A percentile compares a stretch with the other conserved stretches of the same genome.
Conservation (phyloP, 148 eudicot genomes). For the Chenopodium berlandieri region DNA sequence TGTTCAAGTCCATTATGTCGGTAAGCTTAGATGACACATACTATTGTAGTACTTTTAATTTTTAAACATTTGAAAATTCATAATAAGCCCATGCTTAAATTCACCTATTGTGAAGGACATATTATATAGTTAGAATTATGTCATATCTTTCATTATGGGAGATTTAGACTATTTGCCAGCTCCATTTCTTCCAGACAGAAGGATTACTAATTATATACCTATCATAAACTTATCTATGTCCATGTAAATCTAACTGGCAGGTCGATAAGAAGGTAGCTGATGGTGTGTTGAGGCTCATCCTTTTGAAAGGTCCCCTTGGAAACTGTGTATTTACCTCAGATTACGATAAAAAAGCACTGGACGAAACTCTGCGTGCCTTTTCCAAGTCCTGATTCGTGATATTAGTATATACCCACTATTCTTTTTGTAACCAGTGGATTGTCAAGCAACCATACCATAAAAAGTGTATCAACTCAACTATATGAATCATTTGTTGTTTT, state of each 20-base stretch:
- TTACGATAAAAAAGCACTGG: conserved; percentile 74
- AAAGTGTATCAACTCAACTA: background rate
- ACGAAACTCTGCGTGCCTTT: conserved; percentile 79
- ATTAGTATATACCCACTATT: conserved; percentile 5
- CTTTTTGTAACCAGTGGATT: background rate
- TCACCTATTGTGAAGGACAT: no score
- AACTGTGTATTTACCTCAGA: conserved; percentile 92
- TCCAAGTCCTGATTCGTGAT: conserved; percentile 39
- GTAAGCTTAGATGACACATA: conserved; percentile 42
- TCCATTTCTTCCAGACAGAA: background rate
- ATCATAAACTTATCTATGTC: background rate
- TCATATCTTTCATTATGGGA: background rate
- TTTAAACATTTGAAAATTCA: no score
- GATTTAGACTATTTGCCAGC: background rate
- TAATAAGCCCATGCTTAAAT: background rate
- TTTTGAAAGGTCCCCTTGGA: conserved; percentile 85
- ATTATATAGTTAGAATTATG: no score
- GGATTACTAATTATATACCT: background rate
- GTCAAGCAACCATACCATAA: background rate
- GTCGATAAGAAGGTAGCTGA: conserved; percentile 99
- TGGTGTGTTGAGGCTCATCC: conserved; percentile 91
- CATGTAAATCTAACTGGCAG: conserved; percentile 35
- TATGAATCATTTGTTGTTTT: background rate
- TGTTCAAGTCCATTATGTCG: conserved; percentile 97
- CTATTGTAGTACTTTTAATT: no score